Percentiles rank a stretch among this genome's conserved stretches.
phyloP scores from a whole-genome alignment of 495 filamentous ascomycete species.

The Neurospora tetraspora region DNA sequence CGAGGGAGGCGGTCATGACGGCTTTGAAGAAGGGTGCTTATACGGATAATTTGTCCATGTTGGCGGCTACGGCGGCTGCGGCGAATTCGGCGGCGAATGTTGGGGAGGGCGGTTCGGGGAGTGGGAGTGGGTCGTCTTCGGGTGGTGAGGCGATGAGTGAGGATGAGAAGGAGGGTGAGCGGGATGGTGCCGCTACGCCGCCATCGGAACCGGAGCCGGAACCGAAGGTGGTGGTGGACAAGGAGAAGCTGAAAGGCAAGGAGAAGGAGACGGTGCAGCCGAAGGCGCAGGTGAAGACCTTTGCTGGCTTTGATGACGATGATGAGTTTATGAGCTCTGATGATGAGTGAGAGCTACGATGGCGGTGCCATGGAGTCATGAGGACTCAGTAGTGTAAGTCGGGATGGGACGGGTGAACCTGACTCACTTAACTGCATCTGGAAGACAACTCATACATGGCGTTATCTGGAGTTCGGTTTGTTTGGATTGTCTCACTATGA shows the following conservation, averaged over 20 bases:
- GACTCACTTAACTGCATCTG: not conserved
- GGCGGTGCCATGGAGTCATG: conserved; percentile 11
- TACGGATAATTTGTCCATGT: conserved; percentile 35
- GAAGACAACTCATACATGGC: not conserved
- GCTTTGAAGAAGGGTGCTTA: conserved; percentile 62
- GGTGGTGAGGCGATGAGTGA: conserved; percentile 17
- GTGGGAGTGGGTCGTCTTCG: conserved; percentile 29
- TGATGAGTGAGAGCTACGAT: conserved; percentile 47
- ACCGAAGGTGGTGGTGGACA: conserved; percentile 2
- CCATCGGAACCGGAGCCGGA: conserved; percentile 21
- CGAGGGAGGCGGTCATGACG: conserved; percentile 68
- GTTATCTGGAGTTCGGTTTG: not conserved
- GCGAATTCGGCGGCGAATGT: not conserved
- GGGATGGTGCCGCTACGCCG: conserved; percentile 23
- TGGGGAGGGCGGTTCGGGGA: conserved; percentile 21
- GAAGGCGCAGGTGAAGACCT: conserved; percentile 32
- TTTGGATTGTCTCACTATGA: not conserved
- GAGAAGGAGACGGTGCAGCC: conserved; percentile 35
- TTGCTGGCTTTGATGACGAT: conserved; percentile 84
- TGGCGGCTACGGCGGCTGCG: conserved; percentile 7
- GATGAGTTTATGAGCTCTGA: conserved; percentile 81
- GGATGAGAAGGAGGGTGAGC: conserved; percentile 23
- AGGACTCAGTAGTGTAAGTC: not conserved
- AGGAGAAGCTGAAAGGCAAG: not conserved
- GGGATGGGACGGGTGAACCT: not conserved